Evolutionary conservation across 2,329 filamentous ascomycete species (phyloP), one percentile per base, ranked within the genome.

Genomic region (Fusarium penzigii): DNA sequence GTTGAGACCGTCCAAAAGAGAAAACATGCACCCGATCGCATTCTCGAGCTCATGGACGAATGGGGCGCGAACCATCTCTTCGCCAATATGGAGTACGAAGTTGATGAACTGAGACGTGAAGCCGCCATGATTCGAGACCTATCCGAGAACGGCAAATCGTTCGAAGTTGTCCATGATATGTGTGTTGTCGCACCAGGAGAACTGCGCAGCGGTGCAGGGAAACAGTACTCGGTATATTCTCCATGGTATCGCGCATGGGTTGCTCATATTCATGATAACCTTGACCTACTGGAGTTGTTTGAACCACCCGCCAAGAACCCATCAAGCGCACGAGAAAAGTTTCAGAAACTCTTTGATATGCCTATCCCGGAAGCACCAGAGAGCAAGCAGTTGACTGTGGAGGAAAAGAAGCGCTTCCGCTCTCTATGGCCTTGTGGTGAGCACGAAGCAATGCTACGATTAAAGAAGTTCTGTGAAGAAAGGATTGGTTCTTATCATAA

Each of bases 61-160:
- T 96, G 90, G 91, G 83, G 82, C 0, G 87, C 84, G 1, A 86
- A 79, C 44, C 88, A 94, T 63, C 59, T 96, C 3, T 95, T 85
- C 64, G 85, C 88, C 44, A 96, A 96, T 66, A 84, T 92, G 51
- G 92, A 96, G 68, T 96, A 96, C 64, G 92, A 96, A 69, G 90
- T 95, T 0, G 92, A 97, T 66, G 92, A 96, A 72, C 72, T 96
- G 52, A 78, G 92, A 41, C 79, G 92, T 6, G 92, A 97, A 63
- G 84, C 85, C 1, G 77, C 76, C 29, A 72, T 96, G 64, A 79
- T 90, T 1, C 79, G 75, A 29, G 69, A 78, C 39, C 82, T 87
- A 53, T 72, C 87, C 1, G 78, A 84, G 14, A 81, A 80, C 12
- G 86, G 83, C 0, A 82, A 93, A 43, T 78, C 81, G 2, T 85